phyloP scores from a whole-genome alignment of 2,329 filamentous ascomycete genomes.

The Emergomyces pasteurianus region DNA sequence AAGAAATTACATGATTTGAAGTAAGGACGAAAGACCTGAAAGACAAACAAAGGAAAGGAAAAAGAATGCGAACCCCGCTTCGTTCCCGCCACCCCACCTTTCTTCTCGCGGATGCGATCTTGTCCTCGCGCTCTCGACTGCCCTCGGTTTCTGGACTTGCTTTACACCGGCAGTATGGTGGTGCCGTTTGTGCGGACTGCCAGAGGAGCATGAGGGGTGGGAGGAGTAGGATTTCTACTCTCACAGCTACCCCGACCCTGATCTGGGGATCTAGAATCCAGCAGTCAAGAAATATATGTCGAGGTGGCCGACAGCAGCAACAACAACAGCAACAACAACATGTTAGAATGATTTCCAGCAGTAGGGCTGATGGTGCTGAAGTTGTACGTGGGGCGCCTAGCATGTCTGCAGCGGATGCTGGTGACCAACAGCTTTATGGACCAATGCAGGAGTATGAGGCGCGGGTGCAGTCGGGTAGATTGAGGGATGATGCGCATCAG shows the following conservation, averaged over 20 bases:
- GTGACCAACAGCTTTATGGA: slow-evolving; percentile 33
- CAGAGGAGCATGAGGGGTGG: not conserved
- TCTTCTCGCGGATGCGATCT: not conserved
- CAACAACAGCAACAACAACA: not conserved
- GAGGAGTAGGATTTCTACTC: not conserved
- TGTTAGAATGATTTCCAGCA: not conserved
- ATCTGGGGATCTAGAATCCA: not conserved
- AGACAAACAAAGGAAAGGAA: not conserved
- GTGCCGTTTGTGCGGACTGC: not conserved
- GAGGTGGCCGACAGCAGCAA: not conserved
- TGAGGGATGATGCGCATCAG: slow-evolving; percentile 86
- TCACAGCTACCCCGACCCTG: not conserved
- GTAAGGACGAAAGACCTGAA: not conserved
- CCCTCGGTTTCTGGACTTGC: not conserved
- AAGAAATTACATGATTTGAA: not conserved
- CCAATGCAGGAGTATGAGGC: slow-evolving; percentile 82
- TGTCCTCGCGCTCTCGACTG: not conserved
- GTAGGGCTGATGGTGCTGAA: not conserved
- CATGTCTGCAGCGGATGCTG: not conserved
- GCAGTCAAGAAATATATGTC: not conserved
- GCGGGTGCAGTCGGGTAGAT: slow-evolving; percentile 58
- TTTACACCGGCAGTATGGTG: not conserved
- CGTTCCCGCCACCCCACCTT: not conserved
- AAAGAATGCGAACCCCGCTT: not conserved
- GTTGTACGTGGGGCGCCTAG: not conserved